A percentile compares a stretch with the other conserved stretches of the same genome.
phyloP scores from a whole-genome alignment of 2,329 filamentous ascomycete species.

The Chaetoscypha palmicola region DNA sequence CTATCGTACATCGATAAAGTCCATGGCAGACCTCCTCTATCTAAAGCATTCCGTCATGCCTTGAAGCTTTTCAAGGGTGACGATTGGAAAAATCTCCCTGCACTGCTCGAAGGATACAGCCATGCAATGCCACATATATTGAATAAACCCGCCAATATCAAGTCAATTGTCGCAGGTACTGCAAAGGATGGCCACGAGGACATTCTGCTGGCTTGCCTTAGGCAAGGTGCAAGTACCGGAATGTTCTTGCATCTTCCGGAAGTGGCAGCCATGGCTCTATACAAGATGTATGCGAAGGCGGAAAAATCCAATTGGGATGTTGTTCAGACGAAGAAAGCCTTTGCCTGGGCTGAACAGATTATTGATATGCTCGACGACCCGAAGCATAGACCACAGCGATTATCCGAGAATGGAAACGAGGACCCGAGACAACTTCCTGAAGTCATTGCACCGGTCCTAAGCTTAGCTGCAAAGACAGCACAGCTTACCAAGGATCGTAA shows the following conservation, averaged over 20 bases:
- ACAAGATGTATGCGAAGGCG: constrained; percentile 21
- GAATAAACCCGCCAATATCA: background rate
- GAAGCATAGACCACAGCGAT: too few relatives aligned
- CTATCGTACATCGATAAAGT: constrained; percentile 24
- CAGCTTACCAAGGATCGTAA: constrained; percentile 32
- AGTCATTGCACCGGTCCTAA: constrained; percentile 36
- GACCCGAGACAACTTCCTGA: background rate
- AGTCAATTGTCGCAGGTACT: constrained; percentile 16
- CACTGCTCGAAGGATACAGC: constrained; percentile 27
- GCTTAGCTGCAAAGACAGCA: constrained; percentile 38
- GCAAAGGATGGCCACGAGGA: constrained; percentile 19
- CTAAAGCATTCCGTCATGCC: constrained; percentile 24
- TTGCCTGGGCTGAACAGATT: constrained; percentile 28
- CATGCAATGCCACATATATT: constrained; percentile 2
- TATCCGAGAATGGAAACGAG: too few relatives aligned
- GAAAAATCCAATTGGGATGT: constrained; percentile 16
- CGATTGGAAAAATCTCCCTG: constrained; percentile 31
- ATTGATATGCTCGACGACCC: constrained; percentile 26
- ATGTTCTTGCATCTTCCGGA: constrained; percentile 19
- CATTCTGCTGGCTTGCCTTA: constrained; percentile 27
- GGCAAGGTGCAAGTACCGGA: constrained; percentile 24
- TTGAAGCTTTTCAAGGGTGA: constrained; percentile 17
- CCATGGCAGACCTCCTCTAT: constrained; percentile 6
- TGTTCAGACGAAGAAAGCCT: constrained; percentile 23
- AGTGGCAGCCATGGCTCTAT: constrained; percentile 18